phyloP scores from a whole-genome alignment of 306 rosid species.

The Bauhinia variegata region DNA sequence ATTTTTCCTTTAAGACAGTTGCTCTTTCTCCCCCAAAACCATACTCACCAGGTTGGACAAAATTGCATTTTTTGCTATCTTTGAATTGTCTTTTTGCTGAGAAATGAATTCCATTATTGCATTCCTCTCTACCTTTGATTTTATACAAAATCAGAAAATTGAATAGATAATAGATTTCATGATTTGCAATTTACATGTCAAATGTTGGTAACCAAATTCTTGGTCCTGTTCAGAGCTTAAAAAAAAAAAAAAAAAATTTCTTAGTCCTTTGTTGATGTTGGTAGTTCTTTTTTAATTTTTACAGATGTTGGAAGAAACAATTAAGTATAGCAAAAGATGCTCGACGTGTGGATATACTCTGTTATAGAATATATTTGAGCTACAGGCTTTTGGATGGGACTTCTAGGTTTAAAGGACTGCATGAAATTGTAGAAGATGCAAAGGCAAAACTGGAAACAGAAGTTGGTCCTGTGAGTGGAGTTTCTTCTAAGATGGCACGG shows the following conservation, averaged over 20 bases:
- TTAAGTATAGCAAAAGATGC: slow-evolving; percentile 88
- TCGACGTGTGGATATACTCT: slow-evolving; percentile 87
- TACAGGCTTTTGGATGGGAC: slow-evolving; percentile 86
- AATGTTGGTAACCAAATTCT: slow-evolving; percentile 18
- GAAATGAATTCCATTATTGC: too few species aligned
- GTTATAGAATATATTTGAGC: slow-evolving; percentile 92
- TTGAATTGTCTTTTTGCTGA: too few species aligned
- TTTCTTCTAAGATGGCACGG: slow-evolving; percentile 92
- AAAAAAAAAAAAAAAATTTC: too few species aligned
- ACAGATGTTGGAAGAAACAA: slow-evolving; percentile 97
- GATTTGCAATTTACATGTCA: slow-evolving; percentile 20
- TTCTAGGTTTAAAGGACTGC: slow-evolving; percentile 79
- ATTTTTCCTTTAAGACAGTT: too few species aligned
- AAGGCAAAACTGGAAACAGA: slow-evolving; percentile 86
- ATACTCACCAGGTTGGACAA: too few species aligned
- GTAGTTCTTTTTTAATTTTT: slow-evolving; percentile 37
- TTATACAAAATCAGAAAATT: slow-evolving; percentile 15
- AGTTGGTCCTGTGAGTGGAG: slow-evolving; percentile 87
- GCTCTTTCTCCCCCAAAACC: too few species aligned
- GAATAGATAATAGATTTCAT: slow-evolving; percentile 5
- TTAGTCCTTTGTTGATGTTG: slow-evolving; percentile 33
- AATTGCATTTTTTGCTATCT: too few species aligned
- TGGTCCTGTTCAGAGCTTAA: background rate
- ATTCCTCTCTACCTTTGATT: too few species aligned
- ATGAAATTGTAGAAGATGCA: slow-evolving; percentile 78